Conservation (phyloP, 2,329 filamentous ascomycete species). For the Sarocladium brachiariae region DNA sequence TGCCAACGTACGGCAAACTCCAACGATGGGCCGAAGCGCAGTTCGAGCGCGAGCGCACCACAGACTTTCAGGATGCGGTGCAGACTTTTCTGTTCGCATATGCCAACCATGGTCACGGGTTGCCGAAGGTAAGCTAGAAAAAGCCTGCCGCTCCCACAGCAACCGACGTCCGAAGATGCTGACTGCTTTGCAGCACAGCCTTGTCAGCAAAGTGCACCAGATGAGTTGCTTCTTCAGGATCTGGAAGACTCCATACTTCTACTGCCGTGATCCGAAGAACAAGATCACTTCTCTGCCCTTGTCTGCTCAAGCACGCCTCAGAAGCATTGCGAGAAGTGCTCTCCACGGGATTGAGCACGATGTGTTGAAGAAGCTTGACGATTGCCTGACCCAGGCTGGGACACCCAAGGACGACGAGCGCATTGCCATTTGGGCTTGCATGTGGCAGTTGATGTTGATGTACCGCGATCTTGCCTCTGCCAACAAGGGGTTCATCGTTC, state of each 20-base stretch:
- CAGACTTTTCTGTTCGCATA: conserved; percentile 33
- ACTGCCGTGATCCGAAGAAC: conserved; percentile 31
- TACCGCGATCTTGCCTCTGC: conserved; percentile 35
- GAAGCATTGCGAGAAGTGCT: conserved; percentile 30
- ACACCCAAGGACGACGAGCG: conserved; percentile 29
- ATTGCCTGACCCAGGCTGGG: conserved; percentile 29
- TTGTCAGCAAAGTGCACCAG: conserved; percentile 36
- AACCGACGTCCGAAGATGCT: neutral
- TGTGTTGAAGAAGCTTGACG: conserved; percentile 33
- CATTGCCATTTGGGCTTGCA: conserved; percentile 39
- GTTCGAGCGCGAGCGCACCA: conserved; percentile 26
- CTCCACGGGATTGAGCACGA: conserved; percentile 31
- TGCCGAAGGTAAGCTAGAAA: conserved; percentile 30
- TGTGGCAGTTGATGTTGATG: conserved; percentile 44
- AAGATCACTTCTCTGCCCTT: conserved; percentile 29
- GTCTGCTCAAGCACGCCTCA: conserved; percentile 34
- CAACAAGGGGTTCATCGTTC: conserved; percentile 17
- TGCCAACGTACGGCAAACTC: conserved; percentile 28
- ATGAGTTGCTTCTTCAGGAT: conserved; percentile 45
- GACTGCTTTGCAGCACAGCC: conserved; percentile 25
- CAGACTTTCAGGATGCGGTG: conserved; percentile 25
- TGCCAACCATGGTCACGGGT: conserved; percentile 25
- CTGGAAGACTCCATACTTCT: conserved; percentile 37
- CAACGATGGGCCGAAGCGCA: conserved; percentile 31
- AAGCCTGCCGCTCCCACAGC: neutral